A percentile compares a stretch with the other conserved stretches of the same genome.
Conservation (phyloP, 1,139 yeast species). For the Martiniozyma asiatica region DNA sequence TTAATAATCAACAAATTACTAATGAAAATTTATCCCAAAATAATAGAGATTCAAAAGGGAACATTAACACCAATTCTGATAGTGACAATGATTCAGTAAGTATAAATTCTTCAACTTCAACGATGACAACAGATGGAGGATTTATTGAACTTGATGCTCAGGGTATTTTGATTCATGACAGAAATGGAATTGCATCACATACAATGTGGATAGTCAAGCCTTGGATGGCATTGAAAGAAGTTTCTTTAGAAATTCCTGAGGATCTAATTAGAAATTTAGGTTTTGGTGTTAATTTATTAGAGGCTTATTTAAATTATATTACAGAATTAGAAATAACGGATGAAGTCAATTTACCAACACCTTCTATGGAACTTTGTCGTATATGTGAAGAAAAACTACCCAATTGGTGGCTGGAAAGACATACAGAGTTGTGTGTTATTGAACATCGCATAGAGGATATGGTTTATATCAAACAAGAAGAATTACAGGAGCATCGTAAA, state of each 20-base stretch:
- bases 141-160: constrained; percentile 80
- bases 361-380: constrained; percentile 71
- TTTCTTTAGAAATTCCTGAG: constrained; percentile 56
- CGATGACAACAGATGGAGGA: constrained; percentile 35
- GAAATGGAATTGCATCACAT: constrained; percentile 54
- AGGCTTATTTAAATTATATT: constrained; percentile 54
- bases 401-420: constrained; percentile 93
- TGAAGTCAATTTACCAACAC: constrained; percentile 58
- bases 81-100: constrained; percentile 18
- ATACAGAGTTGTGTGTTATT: constrained; percentile 75
- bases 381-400: constrained; percentile 90
- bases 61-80: too few relatives aligned
- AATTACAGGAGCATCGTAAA: constrained; percentile 60
- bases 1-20: constrained; percentile 23
- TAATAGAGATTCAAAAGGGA: too few relatives aligned
- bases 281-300: constrained; percentile 79
- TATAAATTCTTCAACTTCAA: constrained; percentile 17
- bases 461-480: constrained; percentile 69
- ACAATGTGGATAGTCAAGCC: constrained; percentile 93
- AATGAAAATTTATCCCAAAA: too few relatives aligned
- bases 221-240: constrained; percentile 44
- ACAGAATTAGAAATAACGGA: constrained; percentile 51
- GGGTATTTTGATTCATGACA: constrained; percentile 80
- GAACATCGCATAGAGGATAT: constrained; percentile 79
- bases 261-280: constrained; percentile 65